Percentiles rank a stretch among this genome's conserved stretches.
These are phyloP conservation scores for Raphanus raphanistrum DNA, from an alignment of 345 rosid species.

Conservation along the genomic window DNA sequence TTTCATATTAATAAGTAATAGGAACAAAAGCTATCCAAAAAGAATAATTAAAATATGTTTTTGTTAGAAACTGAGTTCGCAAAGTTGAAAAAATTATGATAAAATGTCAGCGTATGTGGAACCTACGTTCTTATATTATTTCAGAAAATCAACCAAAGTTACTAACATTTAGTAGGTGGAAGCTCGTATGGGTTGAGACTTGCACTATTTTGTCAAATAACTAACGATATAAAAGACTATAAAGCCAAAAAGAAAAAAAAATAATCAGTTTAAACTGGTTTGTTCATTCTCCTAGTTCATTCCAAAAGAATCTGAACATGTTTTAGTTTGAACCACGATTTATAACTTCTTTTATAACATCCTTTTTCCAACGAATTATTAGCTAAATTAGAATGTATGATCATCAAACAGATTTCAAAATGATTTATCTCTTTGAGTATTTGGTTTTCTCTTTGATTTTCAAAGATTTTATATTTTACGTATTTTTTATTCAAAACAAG, in stretches of 20 bases:
- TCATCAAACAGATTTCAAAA: neutral
- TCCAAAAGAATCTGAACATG: neutral
- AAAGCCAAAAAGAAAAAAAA: too few species aligned
- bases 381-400: neutral
- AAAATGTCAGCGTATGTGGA: neutral
- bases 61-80: neutral
- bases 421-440: neutral
- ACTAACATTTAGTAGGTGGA: neutral
- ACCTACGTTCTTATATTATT: neutral
- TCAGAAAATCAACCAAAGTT: neutral
- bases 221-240: neutral
- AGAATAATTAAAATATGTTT: neutral
- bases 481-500: too few species aligned
- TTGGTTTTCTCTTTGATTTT: neutral
- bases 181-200: too few species aligned
- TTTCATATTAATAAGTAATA: neutral
- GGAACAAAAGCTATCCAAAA: neutral
- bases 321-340: neutral
- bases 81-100: neutral
- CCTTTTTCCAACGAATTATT: neutral
- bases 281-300: neutral
- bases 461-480: neutral
- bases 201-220: neutral
- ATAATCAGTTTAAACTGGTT: neutral
- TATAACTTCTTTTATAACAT: neutral